These are phyloP conservation scores for Quercus dentata DNA, from an alignment of 306 rosid species.

Conservation along the genomic window DNA sequence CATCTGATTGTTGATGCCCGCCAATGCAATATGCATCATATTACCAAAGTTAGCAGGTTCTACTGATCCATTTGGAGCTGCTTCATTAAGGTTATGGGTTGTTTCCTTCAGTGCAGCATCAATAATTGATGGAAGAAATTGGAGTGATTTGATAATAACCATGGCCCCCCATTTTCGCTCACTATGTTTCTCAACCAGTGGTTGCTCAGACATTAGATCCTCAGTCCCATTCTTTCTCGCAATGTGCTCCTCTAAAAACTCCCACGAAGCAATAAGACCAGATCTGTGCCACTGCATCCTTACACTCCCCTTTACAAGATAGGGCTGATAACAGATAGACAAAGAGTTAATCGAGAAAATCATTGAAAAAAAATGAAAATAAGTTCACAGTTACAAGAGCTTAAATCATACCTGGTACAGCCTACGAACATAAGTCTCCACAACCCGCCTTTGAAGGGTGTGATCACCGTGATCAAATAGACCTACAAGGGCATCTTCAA, in stretches of 20 bases:
- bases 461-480: slow-evolving; percentile 98
- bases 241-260: slow-evolving; percentile 72
- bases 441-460: slow-evolving; percentile 96
- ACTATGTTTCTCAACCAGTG: slow-evolving; percentile 44
- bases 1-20: slow-evolving; percentile 92
- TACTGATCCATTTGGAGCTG: slow-evolving; percentile 42
- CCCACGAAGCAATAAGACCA: slow-evolving; percentile 96
- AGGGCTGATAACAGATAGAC: slow-evolving; percentile 59
- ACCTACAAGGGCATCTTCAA: slow-evolving; percentile 98
- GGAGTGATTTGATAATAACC: slow-evolving; percentile 88
- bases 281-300: slow-evolving; percentile 99
- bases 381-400: slow-evolving; percentile 10
- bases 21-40: slow-evolving; percentile 96
- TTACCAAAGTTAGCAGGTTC: slow-evolving; percentile 62
- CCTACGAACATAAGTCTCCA: slow-evolving; percentile 91
- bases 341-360: slow-evolving; percentile 32
- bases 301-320: slow-evolving; percentile 93
- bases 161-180: slow-evolving; percentile 97
- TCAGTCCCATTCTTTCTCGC: slow-evolving; percentile 56
- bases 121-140: slow-evolving; percentile 72
- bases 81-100: slow-evolving; percentile 43
- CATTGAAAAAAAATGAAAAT: background rate
- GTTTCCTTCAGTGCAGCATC: slow-evolving; percentile 81
- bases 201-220: slow-evolving; percentile 39
- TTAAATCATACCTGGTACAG: slow-evolving; percentile 74